phyloP scores from a whole-genome alignment of 805 yeast species.

The Jamesozyma spencerorum region DNA sequence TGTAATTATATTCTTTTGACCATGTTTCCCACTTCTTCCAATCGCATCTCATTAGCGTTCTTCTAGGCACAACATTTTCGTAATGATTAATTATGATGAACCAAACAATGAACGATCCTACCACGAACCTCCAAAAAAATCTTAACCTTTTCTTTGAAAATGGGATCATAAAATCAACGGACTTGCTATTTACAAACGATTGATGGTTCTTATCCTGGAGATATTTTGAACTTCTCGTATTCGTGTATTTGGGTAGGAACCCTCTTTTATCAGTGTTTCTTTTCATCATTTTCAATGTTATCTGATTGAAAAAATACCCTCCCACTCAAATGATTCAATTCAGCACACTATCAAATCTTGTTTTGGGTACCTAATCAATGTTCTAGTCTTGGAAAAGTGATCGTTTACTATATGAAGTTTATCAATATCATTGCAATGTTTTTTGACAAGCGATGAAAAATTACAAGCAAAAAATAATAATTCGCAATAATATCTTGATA shows the following conservation, averaged over 20 bases:
- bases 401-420: no score
- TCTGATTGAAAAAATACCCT: neutral
- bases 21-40: conserved; percentile 68
- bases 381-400: no score
- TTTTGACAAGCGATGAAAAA: no score
- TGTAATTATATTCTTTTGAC: conserved; percentile 22
- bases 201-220: no score
- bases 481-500: no score
- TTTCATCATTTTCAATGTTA: neutral
- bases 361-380: no score
- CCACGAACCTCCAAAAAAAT: conserved; percentile 21
- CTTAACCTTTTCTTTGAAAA: conserved; percentile 1
- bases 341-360: no score
- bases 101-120: conserved; percentile 34
- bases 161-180: conserved; percentile 2
- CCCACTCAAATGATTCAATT: no score
- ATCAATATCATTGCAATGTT: no score
- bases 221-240: neutral
- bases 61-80: conserved; percentile 43
- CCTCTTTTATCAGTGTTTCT: neutral
- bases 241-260: neutral
- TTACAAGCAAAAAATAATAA: no score
- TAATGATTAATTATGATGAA: conserved; percentile 38
- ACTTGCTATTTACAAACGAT: no score
- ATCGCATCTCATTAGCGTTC: conserved; percentile 38